Evolutionary conservation across 2,329 filamentous ascomycete species (phyloP), one percentile per base, ranked within the genome.

Genomic region (Aureobasidium uvarum): DNA sequence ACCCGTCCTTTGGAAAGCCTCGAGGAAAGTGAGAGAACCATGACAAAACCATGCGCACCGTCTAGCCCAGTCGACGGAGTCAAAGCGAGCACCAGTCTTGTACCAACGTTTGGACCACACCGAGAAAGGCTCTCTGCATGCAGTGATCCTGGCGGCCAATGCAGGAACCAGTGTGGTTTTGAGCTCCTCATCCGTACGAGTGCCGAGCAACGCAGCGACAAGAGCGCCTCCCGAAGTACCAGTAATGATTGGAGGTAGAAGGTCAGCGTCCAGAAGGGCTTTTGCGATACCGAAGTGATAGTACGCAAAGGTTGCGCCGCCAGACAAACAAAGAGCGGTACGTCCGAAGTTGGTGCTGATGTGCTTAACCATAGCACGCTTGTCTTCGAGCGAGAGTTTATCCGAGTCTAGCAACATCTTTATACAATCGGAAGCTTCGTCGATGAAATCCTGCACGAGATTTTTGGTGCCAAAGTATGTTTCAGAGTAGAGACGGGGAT

Each of bases 391-490:
- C 5, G 84, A 81, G 38, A 97, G 80, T 69, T 89, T 85, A 38
- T 85, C 81, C 11, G 89, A 92, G 51, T 84, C 80, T 3, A 88
- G 79, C 13, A 98, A 79, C 68, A 95, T 86, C 60, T 84, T 81
- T 54, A 96, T 81, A 36, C 83, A 84, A 2, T 77, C 83, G 80
- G 90, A 87, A 56, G 90, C 88, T 78, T 98, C 93, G 67, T 97
- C 91, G 51, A 96, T 81, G 73, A 94, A 98, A 64, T 88, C 87
- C 77, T 98, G 95, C 36, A 96, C 91, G 69, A 97, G 78, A 67
- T 95, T 86, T 77, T 99, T 99, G n/a, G 95, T 98, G 38, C 95
- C 95, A 71, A 92, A 96, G 75, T 99, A 99, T 3, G 94, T 96
- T 79, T 98, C 93, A 72, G 91, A 96, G 76, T 99, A 99, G n/a